Percentiles rank a stretch among this genome's conserved stretches.
Evolutionary conservation across 2,329 filamentous ascomycete species (phyloP).

Genomic region (Xylariaceae sp.): DNA sequence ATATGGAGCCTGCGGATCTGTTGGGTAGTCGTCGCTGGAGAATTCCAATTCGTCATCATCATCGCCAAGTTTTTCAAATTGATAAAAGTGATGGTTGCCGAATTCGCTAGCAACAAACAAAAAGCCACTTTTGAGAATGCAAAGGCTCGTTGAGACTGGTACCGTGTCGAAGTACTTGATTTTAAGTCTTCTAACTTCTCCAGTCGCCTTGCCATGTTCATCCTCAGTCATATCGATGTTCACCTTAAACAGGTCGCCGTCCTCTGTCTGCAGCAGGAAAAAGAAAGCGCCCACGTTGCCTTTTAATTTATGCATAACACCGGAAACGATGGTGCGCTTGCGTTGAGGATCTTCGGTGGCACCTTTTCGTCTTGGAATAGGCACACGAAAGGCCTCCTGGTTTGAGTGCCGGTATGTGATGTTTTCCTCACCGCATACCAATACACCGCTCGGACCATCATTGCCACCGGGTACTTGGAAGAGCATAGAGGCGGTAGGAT

Average conservation of each 20-base stretch:
- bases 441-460: conserved; percentile 88
- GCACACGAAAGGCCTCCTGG: conserved; percentile 80
- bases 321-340: conserved; percentile 80
- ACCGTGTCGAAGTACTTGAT: conserved; percentile 99
- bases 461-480: conserved; percentile 94
- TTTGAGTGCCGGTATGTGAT: conserved; percentile 98
- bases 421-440: conserved; percentile 91
- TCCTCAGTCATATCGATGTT: conserved; percentile 89
- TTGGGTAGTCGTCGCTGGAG: conserved; percentile 74
- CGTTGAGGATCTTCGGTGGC: conserved; percentile 88
- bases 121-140: conserved; percentile 93
- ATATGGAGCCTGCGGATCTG: conserved; percentile 68
- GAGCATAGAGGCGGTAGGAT: conserved; percentile 80
- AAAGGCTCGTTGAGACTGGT: conserved; percentile 78
- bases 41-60: conserved; percentile 90
- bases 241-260: conserved; percentile 97
- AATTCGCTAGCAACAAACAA: conserved; percentile 89
- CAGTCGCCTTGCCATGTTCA: conserved; percentile 69
- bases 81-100: conserved; percentile 91
- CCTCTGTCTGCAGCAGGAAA: conserved; percentile 91
- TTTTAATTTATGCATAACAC: conserved; percentile 97
- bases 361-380: conserved; percentile 81
- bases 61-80: conserved; percentile 94
- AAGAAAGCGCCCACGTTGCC: conserved; percentile 82
- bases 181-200: conserved; percentile 76